phyloP scores from a whole-genome alignment of 805 yeast genomes.

The Myxozyma neglecta region DNA sequence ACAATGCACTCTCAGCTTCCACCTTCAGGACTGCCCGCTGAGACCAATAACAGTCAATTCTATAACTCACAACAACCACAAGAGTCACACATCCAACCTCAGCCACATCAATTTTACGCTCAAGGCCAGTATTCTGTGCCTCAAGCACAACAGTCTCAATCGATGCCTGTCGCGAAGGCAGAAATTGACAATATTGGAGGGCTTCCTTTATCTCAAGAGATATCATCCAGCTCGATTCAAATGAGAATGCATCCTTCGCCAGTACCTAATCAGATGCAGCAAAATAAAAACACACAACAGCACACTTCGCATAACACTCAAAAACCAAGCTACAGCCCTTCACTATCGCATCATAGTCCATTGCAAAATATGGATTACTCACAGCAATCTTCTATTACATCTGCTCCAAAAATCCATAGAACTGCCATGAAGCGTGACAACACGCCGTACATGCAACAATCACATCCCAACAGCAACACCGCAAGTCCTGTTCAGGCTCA shows the following conservation, averaged over 20 bases:
- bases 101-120: not conserved
- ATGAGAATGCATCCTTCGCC: not conserved
- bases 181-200: not conserved
- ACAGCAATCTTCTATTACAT: not conserved
- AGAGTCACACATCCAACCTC: not conserved
- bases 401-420: not conserved
- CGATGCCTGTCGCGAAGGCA: not conserved
- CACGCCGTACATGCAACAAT: not conserved
- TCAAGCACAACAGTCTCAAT: not conserved
- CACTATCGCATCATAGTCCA: not conserved
- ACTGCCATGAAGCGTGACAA: not conserved
- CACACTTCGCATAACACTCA: not conserved
- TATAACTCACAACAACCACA: not conserved
- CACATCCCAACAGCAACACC: not conserved
- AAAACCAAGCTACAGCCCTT: not conserved
- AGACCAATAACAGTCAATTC: not conserved
- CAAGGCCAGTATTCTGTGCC: not conserved
- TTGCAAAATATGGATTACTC: not conserved
- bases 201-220: not conserved
- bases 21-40: not conserved
- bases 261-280: not conserved
- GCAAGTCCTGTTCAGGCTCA: not conserved
- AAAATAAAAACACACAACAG: slow-evolving; percentile 1
- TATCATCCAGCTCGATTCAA: not conserved
- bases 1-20: not conserved